Evolutionary conservation across 257 asterid species (phyloP), one percentile per base, ranked within the genome.

Genomic region (Ocimum tenuiflorum): DNA sequence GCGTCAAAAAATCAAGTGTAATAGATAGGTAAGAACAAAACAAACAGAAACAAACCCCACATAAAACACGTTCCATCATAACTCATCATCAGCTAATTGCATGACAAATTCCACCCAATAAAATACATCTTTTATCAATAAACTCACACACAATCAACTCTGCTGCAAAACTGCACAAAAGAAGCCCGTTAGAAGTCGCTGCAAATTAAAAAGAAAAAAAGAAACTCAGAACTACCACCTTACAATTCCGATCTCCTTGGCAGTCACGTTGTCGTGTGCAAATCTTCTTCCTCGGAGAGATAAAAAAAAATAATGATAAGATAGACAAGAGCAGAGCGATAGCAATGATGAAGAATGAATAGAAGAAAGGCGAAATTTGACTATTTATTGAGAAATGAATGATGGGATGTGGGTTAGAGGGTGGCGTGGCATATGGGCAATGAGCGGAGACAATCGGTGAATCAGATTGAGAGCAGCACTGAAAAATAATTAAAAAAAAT

Each of bases 141-240:
- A 23, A 11, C 18, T 8, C 51, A n/a, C 27, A 53, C 46, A 10
- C 7, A 1, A 53, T 24, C 51, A 48, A 50, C 1, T 7, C 11
- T 18, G 5, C 12, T 51, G 50, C 27, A 13, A 27, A 68, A 22
- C 57, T 39, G 24, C 29, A 46, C 49, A 3, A 38, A 13, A 51
- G 19, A 42, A 19, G 12, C 19, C n/a, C 49, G 12, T 27, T 1
- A 8, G 33, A 38, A n/a, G n/a, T 31, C 3, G 36, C 3, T 4
- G 6, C 6, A 31, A 31, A 31, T 31, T 14, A 9, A 3, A 4
- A 0, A 15, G 20, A 6, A 3, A 4, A 0, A 15, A 23, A 6
- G 22, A 10, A 50, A 24, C 60, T 36, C 62, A 67, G 18, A 77
- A 67, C 15, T 60, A 78, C 86, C 76, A 83, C 82, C 86, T 78